Base-by-base conservation (phyloP, 225 moss, liverwort and hornwort species). In the Bryum argenteum region DNA sequence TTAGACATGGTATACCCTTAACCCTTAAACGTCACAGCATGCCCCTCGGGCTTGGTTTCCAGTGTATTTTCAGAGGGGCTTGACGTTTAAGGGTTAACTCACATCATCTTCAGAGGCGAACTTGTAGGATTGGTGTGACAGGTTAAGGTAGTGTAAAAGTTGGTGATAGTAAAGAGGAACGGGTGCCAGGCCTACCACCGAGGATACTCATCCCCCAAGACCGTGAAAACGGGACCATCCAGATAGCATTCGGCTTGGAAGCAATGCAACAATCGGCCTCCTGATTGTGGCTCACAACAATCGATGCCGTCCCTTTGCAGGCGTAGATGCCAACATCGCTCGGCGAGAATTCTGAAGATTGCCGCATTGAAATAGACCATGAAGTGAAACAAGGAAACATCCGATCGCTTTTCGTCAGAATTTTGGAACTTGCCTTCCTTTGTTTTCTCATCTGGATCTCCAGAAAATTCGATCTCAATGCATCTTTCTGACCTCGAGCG, bases 361-460 rank as follows among this genome's bases (percentile, higher is more conserved):
- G 47, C 8, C 54, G 40, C 15, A 28, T 77, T 10, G 54, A 69
- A 56, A 33, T 77, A 23, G 39, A 41, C 13, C 41, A 48, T 54
- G 40, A 22, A 40, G 66, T 18, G 50, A 33, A 18, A 40, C 13
- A 52, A 11, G 7, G 24, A 11, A 71, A 19, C 3, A 3, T 66
- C 39, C 60, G 59, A 17, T 61, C 61, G 28, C 20, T 78, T 22
- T 75, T 58, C 19, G 43, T 61, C 42, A 75, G 39, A 75, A 9
- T 63, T 8, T 26, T 67, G 78, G 78, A 71, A 66, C 23, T 74
- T 48, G 55, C 61, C 16, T 75, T 63, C 16, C 38, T 82, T 11
- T 75, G 75, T 52, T 71, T 63, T 11, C 58, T 79, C 15, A 58
- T 70, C 2, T 79, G 82, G 75, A 75, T 82, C 20, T 75, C 71